Percentiles rank a stretch among this genome's conserved stretches.
phyloP scores from a whole-genome alignment of 371 early-diverging fungal species.

The Actinomortierella wolfii region DNA sequence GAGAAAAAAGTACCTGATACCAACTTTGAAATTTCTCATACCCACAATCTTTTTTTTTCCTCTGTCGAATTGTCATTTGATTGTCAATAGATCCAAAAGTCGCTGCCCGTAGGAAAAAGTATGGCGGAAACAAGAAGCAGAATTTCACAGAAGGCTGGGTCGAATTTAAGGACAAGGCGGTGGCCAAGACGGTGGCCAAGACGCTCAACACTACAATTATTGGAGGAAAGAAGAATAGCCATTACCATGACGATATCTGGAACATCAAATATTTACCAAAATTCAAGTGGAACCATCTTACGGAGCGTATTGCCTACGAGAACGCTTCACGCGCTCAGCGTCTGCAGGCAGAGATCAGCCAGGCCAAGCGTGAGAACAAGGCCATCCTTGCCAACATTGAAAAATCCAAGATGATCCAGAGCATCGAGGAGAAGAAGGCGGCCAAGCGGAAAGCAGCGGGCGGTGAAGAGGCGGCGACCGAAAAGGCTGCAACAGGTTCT shows the following conservation, averaged over 20 bases:
- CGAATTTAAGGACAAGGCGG: constrained; percentile 90
- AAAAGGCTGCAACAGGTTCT: constrained; percentile 5
- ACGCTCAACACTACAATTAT: constrained; percentile 81
- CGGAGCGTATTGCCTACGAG: constrained; percentile 90
- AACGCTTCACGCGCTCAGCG: constrained; percentile 82
- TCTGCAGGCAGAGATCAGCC: constrained; percentile 84
- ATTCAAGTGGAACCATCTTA: constrained; percentile 96
- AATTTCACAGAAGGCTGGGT: constrained; percentile 97
- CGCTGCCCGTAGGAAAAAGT: constrained; percentile 65
- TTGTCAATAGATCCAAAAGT: constrained; percentile 55
- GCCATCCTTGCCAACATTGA: constrained; percentile 85
- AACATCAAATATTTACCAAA: constrained; percentile 93
- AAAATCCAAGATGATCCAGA: constrained; percentile 80
- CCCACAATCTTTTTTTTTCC: background rate
- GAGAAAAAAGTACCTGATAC: too few relatives aligned
- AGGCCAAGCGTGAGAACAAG: constrained; percentile 86
- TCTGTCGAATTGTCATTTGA: background rate
- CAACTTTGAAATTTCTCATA: too few relatives aligned
- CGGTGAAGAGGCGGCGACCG: constrained; percentile 20
- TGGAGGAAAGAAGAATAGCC: constrained; percentile 81
- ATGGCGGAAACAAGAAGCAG: constrained; percentile 75
- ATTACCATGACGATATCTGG: constrained; percentile 94
- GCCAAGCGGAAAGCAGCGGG: constrained; percentile 46
- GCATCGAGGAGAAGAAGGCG: constrained; percentile 71
- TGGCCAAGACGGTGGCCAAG: constrained; percentile 80